These are phyloP conservation scores for Nakaseomyces bracarensis DNA, from an alignment of 1,139 yeast genomes.

Conservation along the genomic window DNA sequence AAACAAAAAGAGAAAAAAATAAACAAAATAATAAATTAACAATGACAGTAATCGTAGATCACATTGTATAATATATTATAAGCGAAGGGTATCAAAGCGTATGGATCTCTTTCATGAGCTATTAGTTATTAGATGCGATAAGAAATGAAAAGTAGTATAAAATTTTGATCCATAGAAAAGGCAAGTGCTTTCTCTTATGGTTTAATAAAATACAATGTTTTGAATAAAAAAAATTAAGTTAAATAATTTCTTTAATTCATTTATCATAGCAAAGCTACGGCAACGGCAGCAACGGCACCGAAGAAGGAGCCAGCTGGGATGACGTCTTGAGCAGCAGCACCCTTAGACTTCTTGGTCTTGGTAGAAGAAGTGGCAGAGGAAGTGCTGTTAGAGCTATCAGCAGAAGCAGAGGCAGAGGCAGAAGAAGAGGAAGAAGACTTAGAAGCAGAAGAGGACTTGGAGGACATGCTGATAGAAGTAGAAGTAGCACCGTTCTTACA, in stretches of 20 bases:
- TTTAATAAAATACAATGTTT: constrained; percentile 3
- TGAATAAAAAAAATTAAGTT: not conserved
- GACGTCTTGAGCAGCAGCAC: constrained; percentile 32
- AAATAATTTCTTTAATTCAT: not conserved
- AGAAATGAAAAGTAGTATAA: constrained; percentile 4
- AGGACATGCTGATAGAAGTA: constrained; percentile 41
- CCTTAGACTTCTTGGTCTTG: constrained; percentile 18
- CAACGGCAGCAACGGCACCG: constrained; percentile 53
- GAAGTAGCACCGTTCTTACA: constrained; percentile 67
- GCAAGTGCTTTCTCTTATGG: too few relatives aligned
- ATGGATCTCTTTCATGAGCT: constrained; percentile 4
- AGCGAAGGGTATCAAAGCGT: not conserved
- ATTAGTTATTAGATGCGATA: constrained; percentile 5
- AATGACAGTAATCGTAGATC: too few relatives aligned
- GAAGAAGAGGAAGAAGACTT: constrained; percentile 16
- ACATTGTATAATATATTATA: too few relatives aligned
- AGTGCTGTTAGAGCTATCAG: constrained; percentile 18
- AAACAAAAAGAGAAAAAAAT: not conserved
- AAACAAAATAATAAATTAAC: not conserved
- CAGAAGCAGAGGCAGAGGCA: constrained; percentile 18
- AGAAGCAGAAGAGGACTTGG: constrained; percentile 32
- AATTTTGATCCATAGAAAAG: constrained; percentile 1
- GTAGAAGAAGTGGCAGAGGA: constrained; percentile 21
- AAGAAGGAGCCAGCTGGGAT: constrained; percentile 43
- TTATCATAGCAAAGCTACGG: constrained; percentile 50